Evolutionary conservation across 257 asterid genomes (phyloP), one percentile per base, ranked within the genome.

Genomic region (Buddleja alternifolia): DNA sequence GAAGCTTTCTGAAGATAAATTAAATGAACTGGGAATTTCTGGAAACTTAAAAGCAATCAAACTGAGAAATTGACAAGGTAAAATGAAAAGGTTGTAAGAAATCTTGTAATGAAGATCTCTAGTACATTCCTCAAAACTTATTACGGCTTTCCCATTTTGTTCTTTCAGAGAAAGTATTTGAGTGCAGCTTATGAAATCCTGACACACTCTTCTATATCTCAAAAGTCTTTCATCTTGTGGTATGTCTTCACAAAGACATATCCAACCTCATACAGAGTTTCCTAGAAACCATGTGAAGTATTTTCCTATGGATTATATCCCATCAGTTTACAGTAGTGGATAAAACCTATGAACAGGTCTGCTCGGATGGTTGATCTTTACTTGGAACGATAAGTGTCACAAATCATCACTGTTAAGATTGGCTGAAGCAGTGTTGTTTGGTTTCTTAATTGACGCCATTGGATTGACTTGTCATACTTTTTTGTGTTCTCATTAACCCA

Each of bases 51-150:
- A 29, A 29, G n/a, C 7, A 36, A 15, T 12, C 8, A 10, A 57
- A n/a, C 20, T 45, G n/a, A n/a, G n/a, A n/a, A n/a, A n/a, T n/a
- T n/a, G n/a, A n/a, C n/a, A n/a, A n/a, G n/a, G n/a, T n/a, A n/a
- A n/a, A n/a, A n/a, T n/a, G n/a, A n/a, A n/a, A n/a, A n/a, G n/a
- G n/a, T n/a, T n/a, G n/a, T 45, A 15, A 16, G 12, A 7, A 29
- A 57, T 57, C 45, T 34, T 56, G 46, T 57, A 15, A 12, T 32
- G 63, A 57, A 57, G 24, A 57, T 57, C 63, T 57, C 15, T 19
- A 57, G 46, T 44, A 34, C 45, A 57, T 57, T 57, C 14, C 36
- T 34, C 19, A 57, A 10, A n/a, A n/a, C 52, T 29, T n/a, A 45
- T 5, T n/a, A 34, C 32, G 46, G 46, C 32, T 34, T 57, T 29